These are phyloP conservation scores for Coffea canephora DNA, from an alignment of 257 asterid genomes.

Conservation along the genomic window DNA sequence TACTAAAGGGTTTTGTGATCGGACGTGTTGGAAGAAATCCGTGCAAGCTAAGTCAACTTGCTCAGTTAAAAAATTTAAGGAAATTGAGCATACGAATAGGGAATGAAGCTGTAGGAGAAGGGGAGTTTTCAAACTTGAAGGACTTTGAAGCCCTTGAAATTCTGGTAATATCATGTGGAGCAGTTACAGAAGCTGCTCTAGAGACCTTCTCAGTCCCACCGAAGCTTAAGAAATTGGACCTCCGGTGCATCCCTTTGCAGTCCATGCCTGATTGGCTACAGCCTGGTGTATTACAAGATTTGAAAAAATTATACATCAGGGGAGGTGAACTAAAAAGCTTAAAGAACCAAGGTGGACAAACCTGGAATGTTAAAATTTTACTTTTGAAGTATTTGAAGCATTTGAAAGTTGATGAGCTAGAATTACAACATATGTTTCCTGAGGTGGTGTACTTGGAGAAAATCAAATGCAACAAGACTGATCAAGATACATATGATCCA, in stretches of 20 bases:
- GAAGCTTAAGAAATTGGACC: neutral
- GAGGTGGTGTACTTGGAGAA: neutral
- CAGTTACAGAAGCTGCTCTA: neutral
- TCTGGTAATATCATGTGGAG: neutral
- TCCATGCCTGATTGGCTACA: neutral
- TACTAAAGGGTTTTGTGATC: conserved; percentile 5
- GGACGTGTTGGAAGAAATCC: neutral
- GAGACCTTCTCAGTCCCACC: neutral
- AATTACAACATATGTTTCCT: neutral
- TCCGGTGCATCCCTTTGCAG: neutral
- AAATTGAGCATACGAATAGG: conserved; percentile 1
- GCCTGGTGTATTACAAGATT: neutral
- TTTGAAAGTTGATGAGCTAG: neutral
- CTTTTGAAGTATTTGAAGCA: neutral
- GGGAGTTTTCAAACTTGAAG: neutral
- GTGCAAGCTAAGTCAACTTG: neutral
- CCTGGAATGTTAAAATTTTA: neutral
- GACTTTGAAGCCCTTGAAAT: neutral
- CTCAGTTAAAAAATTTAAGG: neutral
- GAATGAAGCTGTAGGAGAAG: neutral
- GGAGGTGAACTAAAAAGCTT: neutral
- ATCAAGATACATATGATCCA: neutral
- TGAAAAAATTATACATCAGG: conserved; percentile 1
- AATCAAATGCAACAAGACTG: neutral
- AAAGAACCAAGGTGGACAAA: neutral